A percentile compares a stretch with the other conserved stretches of the same genome.
Conservation (phyloP, 306 rosid species). For the Quercus alba region DNA sequence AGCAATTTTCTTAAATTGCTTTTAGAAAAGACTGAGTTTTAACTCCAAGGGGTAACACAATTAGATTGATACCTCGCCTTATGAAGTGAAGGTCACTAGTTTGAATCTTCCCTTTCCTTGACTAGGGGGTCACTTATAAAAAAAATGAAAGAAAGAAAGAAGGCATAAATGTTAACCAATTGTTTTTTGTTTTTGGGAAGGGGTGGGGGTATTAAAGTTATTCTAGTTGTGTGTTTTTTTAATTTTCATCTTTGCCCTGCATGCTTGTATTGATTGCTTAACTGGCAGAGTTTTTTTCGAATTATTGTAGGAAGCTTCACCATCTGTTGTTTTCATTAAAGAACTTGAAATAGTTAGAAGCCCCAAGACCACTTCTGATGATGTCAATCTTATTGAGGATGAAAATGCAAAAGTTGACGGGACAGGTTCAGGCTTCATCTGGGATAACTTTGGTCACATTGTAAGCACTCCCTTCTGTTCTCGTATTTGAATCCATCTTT, state of each 20-base stretch:
- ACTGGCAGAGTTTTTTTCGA: not conserved
- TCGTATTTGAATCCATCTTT: not conserved
- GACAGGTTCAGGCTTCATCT: conserved; percentile 91
- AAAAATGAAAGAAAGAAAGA: no score
- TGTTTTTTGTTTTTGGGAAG: no score
- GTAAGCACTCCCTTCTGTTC: conserved; percentile 42
- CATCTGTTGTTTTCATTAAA: conserved; percentile 74
- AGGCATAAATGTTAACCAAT: no score
- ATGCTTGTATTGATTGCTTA: not conserved
- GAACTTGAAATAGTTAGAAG: conserved; percentile 72
- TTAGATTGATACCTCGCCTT: no score
- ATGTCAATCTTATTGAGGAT: conserved; percentile 43
- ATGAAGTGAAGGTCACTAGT: no score
- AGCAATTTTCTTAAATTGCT: no score
- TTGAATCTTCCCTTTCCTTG: no score
- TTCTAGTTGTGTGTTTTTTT: no score
- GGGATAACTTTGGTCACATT: conserved; percentile 95
- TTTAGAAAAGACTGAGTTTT: no score
- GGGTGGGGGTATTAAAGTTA: no score
- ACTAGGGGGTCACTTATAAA: no score
- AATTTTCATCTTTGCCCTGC: not conserved
- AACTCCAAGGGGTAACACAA: no score
- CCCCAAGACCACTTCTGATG: conserved; percentile 36
- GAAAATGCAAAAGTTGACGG: conserved; percentile 76
- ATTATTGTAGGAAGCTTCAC: conserved; percentile 64